Evolutionary conservation across 1,284 basidiomycete species (phyloP).

Genomic region (Peniophora sp.): DNA sequence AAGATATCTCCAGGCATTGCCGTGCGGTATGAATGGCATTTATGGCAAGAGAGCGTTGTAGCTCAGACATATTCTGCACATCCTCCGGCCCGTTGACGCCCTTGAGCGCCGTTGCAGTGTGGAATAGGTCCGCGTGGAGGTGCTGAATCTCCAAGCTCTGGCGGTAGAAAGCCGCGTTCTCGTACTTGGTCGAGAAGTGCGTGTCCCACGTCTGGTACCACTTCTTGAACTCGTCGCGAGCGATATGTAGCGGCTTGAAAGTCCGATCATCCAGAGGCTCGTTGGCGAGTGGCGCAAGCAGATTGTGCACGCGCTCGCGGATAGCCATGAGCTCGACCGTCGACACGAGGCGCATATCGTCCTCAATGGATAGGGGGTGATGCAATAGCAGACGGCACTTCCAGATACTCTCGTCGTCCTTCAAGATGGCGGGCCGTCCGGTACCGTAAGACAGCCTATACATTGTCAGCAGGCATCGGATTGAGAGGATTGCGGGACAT

Average conservation of each 20-base stretch:
- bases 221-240: slow-evolving; percentile 57
- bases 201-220: slow-evolving; percentile 77
- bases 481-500: slow-evolving; percentile 21
- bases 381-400: slow-evolving; percentile 76
- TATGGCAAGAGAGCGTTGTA: slow-evolving; percentile 62
- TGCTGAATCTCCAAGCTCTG: slow-evolving; percentile 79
- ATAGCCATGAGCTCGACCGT: slow-evolving; percentile 84
- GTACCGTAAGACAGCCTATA: slow-evolving; percentile 86
- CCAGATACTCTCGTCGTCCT: slow-evolving; percentile 85
- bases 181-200: slow-evolving; percentile 74
- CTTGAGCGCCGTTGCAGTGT: slow-evolving; percentile 70
- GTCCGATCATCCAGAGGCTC: slow-evolving; percentile 60
- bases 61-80: slow-evolving; percentile 63
- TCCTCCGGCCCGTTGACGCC: slow-evolving; percentile 74
- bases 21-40: slow-evolving; percentile 65
- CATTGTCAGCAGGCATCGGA: not conserved
- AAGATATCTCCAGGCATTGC: slow-evolving; percentile 64
- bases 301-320: slow-evolving; percentile 68
- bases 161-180: slow-evolving; percentile 77
- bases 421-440: slow-evolving; percentile 84
- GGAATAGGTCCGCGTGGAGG: slow-evolving; percentile 71
- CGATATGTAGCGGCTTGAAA: slow-evolving; percentile 54
- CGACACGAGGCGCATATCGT: slow-evolving; percentile 91
- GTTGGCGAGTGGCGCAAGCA: slow-evolving; percentile 54
- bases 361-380: slow-evolving; percentile 84